Evolutionary conservation across 331 rosid species (phyloP).

Genomic region (Acacia pycnantha): DNA sequence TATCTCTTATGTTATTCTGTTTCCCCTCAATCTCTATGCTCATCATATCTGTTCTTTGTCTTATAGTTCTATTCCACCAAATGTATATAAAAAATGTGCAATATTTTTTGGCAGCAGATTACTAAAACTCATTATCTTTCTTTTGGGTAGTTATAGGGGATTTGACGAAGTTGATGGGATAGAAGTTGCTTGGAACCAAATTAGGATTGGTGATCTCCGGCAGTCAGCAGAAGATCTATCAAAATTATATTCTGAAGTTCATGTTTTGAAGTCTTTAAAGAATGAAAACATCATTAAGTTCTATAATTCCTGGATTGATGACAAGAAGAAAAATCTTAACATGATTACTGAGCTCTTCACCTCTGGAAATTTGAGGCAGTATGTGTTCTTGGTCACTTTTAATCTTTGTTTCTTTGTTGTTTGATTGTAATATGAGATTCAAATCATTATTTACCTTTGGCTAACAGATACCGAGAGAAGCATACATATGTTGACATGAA

Average conservation of each 20-base stretch:
- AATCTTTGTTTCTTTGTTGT: neutral
- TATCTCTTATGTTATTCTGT: neutral
- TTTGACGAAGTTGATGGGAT: conserved; percentile 81
- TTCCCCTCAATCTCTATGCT: neutral
- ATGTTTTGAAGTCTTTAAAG: conserved; percentile 55
- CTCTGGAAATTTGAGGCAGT: conserved; percentile 76
- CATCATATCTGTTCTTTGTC: neutral
- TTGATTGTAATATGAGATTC: conserved; percentile 3
- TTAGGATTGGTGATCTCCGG: conserved; percentile 50
- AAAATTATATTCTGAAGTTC: conserved; percentile 67
- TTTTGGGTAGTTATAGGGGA: conserved; percentile 55
- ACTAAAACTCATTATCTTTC: neutral
- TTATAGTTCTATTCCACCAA: neutral
- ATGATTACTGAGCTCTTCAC: conserved; percentile 84
- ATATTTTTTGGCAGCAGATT: neutral
- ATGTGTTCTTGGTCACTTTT: conserved; percentile 34
- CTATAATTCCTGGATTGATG: conserved; percentile 76
- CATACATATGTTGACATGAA: conserved; percentile 67
- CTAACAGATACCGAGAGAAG: conserved; percentile 61
- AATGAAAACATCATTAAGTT: conserved; percentile 78
- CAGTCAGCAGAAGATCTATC: conserved; percentile 55
- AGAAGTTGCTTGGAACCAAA: conserved; percentile 88
- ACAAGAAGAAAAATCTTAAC: conserved; percentile 60
- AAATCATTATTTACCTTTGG: conserved; percentile 16
- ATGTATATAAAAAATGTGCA: neutral